These are phyloP conservation scores for Pyrenula aspistea DNA, from an alignment of 495 filamentous ascomycete genomes.

Conservation along the genomic window DNA sequence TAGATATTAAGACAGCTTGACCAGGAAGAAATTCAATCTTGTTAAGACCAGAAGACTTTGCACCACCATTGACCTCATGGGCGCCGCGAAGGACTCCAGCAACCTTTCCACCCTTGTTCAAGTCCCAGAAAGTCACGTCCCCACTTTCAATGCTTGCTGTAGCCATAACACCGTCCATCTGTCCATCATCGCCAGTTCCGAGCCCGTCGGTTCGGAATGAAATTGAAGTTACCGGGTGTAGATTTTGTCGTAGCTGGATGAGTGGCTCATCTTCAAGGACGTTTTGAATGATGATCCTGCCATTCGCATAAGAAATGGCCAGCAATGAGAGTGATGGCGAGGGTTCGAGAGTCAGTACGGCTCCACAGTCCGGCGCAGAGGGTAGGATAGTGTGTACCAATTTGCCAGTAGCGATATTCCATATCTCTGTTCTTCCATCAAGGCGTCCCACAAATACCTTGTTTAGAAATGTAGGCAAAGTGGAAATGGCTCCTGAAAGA, in stretches of 20 bases:
- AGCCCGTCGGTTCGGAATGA: conserved; percentile 85
- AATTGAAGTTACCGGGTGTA: conserved; percentile 57
- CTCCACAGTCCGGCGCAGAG: conserved; percentile 47
- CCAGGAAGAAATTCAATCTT: conserved; percentile 84
- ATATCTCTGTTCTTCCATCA: conserved; percentile 89
- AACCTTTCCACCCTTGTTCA: conserved; percentile 74
- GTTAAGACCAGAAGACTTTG: conserved; percentile 49
- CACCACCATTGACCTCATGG: conserved; percentile 56
- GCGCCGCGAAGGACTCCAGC: conserved; percentile 74
- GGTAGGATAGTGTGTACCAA: conserved; percentile 76
- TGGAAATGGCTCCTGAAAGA: conserved; percentile 61
- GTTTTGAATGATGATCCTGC: conserved; percentile 68
- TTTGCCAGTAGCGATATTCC: conserved; percentile 89
- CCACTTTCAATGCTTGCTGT: conserved; percentile 59
- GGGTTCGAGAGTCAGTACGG: conserved; percentile 73
- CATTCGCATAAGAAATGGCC: conserved; percentile 73
- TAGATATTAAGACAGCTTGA: conserved; percentile 80
- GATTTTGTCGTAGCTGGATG: conserved; percentile 50
- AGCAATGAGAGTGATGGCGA: conserved; percentile 75
- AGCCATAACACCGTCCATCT: conserved; percentile 72
- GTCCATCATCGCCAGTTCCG: conserved; percentile 80
- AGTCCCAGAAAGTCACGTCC: conserved; percentile 91
- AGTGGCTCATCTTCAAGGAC: conserved; percentile 60
- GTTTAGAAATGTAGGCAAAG: conserved; percentile 88
- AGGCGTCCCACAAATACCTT: conserved; percentile 80